Percentiles rank a stretch among this genome's conserved stretches.
Conservation (phyloP, 2,329 filamentous ascomycete genomes). For the Uncinocarpus reesii region DNA sequence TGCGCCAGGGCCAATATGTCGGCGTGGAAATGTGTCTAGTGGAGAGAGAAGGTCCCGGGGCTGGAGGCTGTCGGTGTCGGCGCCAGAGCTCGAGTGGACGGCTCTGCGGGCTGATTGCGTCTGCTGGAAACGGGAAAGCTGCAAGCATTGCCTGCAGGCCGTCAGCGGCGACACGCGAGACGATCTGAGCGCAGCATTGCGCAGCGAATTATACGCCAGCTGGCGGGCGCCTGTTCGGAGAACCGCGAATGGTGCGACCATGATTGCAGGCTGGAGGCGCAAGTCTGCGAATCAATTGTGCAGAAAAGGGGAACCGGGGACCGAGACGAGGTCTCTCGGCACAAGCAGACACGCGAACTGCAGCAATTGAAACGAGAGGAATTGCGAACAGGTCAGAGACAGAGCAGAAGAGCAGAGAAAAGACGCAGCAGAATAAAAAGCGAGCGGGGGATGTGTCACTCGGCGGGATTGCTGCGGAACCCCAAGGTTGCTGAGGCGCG, state of each 20-base stretch:
- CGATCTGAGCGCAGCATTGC: slow-evolving; percentile 7
- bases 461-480: not conserved
- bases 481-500: too few species aligned
- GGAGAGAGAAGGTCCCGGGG: slow-evolving; percentile 36
- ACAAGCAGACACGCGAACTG: not conserved
- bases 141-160: slow-evolving; percentile 24
- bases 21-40: slow-evolving; percentile 57
- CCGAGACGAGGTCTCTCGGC: not conserved
- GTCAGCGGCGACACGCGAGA: slow-evolving; percentile 24
- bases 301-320: not conserved
- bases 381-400: not conserved
- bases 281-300: not conserved
- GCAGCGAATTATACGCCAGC: slow-evolving; percentile 10
- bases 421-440: not conserved
- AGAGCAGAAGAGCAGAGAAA: not conserved
- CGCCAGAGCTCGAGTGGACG: slow-evolving; percentile 84
- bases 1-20: slow-evolving; percentile 77
- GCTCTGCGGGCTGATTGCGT: not conserved
- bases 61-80: slow-evolving; percentile 48
- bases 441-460: not conserved
- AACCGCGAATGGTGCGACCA: slow-evolving; percentile 16
- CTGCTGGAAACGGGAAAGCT: slow-evolving; percentile 21
- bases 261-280: slow-evolving; percentile 2
- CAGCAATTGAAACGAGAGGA: slow-evolving; percentile 6
- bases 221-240: slow-evolving; percentile 16